phyloP scores from a whole-genome alignment of 2,329 filamentous ascomycete genomes.

The Chrysoporthe deuterocubensis region DNA sequence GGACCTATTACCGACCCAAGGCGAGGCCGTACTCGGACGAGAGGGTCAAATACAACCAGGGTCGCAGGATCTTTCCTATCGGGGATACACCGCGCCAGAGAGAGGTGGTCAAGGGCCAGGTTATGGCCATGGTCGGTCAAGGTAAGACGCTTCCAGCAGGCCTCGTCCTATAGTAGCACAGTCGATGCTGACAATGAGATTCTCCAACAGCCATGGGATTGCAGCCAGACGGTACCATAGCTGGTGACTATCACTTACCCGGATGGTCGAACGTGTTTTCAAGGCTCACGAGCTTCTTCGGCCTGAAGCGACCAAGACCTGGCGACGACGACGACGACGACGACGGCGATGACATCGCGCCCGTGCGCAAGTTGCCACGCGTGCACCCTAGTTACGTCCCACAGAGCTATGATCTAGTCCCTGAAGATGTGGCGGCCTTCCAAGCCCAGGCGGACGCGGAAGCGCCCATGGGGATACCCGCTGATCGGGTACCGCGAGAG shows the following conservation, averaged over 20 bases:
- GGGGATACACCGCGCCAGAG: constrained; percentile 45
- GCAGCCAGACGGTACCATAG: background rate
- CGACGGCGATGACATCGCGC: background rate
- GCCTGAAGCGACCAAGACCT: constrained; percentile 4
- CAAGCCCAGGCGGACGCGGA: constrained; percentile 1
- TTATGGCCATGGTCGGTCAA: constrained; percentile 28
- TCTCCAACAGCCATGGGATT: constrained; percentile 19
- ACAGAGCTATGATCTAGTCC: constrained; percentile 4
- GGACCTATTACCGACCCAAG: constrained; percentile 32
- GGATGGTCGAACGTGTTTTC: background rate
- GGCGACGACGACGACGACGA: constrained; percentile 7
- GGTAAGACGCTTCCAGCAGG: constrained; percentile 15
- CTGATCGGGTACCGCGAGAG: background rate
- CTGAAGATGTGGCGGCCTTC: background rate
- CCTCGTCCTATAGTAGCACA: background rate
- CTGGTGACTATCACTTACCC: background rate
- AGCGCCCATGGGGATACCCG: background rate
- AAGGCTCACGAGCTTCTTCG: constrained; percentile 1
- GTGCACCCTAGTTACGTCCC: constrained; percentile 15
- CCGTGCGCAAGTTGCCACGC: constrained; percentile 20
- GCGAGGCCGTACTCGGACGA: constrained; percentile 33
- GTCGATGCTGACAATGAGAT: constrained; percentile 6
- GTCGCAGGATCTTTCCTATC: constrained; percentile 41
- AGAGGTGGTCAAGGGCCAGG: constrained; percentile 31
- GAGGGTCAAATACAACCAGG: constrained; percentile 34